A percentile compares a stretch with the other conserved stretches of the same genome.
These are phyloP conservation scores for Naegleria lovaniensis DNA, from an alignment of 208 protist species.

Conservation along the genomic window DNA sequence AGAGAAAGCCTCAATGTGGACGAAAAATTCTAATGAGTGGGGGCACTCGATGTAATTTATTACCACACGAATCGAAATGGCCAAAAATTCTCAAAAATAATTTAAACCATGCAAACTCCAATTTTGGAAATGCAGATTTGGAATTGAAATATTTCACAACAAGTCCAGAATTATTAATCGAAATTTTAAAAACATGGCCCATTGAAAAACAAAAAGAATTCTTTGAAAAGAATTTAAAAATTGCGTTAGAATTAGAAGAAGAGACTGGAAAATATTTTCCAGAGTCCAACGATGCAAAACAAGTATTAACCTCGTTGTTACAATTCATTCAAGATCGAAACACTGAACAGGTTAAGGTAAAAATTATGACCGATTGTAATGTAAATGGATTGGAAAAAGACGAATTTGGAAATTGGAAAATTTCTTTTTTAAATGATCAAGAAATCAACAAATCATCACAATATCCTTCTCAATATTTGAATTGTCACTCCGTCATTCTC, in stretches of 20 bases:
- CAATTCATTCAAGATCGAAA: neutral
- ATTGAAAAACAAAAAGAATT: constrained; percentile 9
- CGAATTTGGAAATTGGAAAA: neutral
- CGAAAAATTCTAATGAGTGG: constrained; percentile 10
- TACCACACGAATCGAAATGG: neutral
- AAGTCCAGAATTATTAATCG: neutral
- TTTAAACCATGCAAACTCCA: no score
- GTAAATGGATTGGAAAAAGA: neutral
- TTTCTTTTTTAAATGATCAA: neutral
- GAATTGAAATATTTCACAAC: neutral
- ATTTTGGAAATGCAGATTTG: neutral
- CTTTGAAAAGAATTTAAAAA: constrained; percentile 9
- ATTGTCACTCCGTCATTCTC: neutral
- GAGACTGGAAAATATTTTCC: constrained; percentile 25
- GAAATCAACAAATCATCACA: neutral
- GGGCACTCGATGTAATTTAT: neutral
- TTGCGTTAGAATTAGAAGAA: neutral
- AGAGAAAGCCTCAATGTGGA: constrained; percentile 23
- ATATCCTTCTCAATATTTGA: neutral
- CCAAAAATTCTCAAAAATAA: neutral
- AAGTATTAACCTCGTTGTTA: neutral
- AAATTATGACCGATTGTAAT: neutral
- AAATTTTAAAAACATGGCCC: neutral
- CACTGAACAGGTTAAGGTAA: neutral
- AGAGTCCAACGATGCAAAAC: neutral